A percentile compares a stretch with the other conserved stretches of the same genome.
These are phyloP conservation scores for Triglochin maritima DNA, from an alignment of 106 monocot species.

Conservation along the genomic window DNA sequence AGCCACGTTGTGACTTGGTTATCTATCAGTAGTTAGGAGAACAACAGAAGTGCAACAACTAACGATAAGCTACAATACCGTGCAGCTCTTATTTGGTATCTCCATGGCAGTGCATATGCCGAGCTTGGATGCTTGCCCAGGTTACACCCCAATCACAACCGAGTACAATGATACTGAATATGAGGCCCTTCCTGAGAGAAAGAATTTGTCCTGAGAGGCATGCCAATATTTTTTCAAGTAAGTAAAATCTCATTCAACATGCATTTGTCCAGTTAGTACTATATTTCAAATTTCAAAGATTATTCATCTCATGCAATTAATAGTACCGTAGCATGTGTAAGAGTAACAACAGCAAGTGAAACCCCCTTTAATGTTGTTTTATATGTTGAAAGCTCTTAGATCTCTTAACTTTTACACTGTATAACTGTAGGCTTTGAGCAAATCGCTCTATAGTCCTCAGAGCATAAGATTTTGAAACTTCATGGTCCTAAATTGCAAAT, in stretches of 20 bases:
- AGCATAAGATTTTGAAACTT: too few species aligned
- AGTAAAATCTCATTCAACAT: constrained; percentile 8
- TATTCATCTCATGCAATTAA: too few species aligned
- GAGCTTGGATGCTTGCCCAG: constrained; percentile 68
- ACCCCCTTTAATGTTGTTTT: too few species aligned
- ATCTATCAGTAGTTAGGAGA: too few species aligned
- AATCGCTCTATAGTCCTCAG: not conserved
- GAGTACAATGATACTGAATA: constrained; percentile 54
- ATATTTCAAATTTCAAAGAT: too few species aligned
- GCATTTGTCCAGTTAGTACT: too few species aligned
- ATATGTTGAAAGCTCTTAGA: too few species aligned
- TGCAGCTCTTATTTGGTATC: constrained; percentile 81
- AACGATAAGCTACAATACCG: not conserved
- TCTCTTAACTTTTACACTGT: too few species aligned
- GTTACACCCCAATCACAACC: constrained; percentile 48
- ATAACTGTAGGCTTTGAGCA: not conserved
- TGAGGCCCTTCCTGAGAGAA: constrained; percentile 67
- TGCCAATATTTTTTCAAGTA: constrained; percentile 72
- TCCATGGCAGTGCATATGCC: constrained; percentile 61
- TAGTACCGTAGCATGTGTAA: too few species aligned
- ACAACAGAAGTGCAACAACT: too few species aligned
- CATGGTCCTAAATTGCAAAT: not conserved
- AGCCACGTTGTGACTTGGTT: too few species aligned
- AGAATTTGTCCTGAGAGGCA: constrained; percentile 83
- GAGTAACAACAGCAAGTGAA: too few species aligned